Evolutionary conservation across 306 rosid species (phyloP), one percentile per base, ranked within the genome.

Genomic region (Crataegus laevigata): DNA sequence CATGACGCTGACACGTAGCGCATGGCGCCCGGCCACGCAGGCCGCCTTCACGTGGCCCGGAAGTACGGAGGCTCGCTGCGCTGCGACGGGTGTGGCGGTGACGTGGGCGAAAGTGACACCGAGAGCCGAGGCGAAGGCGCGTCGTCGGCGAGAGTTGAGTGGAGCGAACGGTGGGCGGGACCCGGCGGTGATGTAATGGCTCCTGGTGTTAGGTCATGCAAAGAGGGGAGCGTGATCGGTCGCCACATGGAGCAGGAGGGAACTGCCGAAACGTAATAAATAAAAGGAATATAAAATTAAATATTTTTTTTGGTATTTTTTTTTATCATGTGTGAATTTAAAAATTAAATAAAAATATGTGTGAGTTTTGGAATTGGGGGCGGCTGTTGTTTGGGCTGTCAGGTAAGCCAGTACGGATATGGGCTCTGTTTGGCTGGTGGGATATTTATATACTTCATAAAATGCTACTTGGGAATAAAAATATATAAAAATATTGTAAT

Each of bases 131-230:
- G 43, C 24, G 24, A 30, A 54, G 52, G 76, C 72, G 72, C 28
- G 70, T 73, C 57, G 78, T 67, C 75, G 75, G 75, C 28, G 75
- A 64, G 22, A 60, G 60, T 36, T 72, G 52, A 24, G 75, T 72
- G 65, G 17, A 11, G 66, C 66, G n/a, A 57, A 8, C 18, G 13
- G 26, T 19, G 12, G 3, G 34, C n/a, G 75, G 80, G 80, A 11
- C 69, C 80, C 62, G 30, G 24, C 24, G 9, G 26, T 18, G 61
- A 47, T 5, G 26, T 50, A 4, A 28, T 2, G 54, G 54, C 21
- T 50, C 54, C 54, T 17, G 45, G 15, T 8, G 15, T 6, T 18
- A 3, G 22, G 40, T 19, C 28, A 43, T 6, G 19, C 36, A 26
- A 14, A 9, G 25, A 7, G 2, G 15, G 15, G 58, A 32, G 28